Evolutionary conservation across 2,329 filamentous ascomycete species (phyloP).

Genomic region (Teratosphaeriaceae sp.): DNA sequence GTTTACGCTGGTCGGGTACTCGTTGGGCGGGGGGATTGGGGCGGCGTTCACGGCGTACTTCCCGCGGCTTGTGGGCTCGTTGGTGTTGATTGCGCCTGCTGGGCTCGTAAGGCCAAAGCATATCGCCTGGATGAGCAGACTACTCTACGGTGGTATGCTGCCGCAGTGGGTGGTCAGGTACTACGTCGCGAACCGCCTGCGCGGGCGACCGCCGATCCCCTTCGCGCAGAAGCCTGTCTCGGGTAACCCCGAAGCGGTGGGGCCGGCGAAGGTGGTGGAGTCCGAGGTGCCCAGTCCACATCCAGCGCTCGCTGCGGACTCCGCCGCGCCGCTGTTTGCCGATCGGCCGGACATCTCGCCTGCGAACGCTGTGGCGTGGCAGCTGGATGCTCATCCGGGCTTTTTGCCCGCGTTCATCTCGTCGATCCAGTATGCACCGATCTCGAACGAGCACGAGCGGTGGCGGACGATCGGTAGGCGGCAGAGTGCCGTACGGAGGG

Average conservation of each 20-base stretch:
- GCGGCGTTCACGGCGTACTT: slow-evolving; percentile 65
- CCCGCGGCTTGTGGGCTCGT: slow-evolving; percentile 57
- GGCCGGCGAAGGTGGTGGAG: slow-evolving; percentile 13
- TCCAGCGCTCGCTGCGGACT: slow-evolving; percentile 17
- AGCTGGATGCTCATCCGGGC: slow-evolving; percentile 58
- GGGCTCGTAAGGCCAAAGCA: slow-evolving; percentile 65
- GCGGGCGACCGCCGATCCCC: slow-evolving; percentile 7
- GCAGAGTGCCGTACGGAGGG: slow-evolving; percentile 38
- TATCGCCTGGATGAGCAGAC: slow-evolving; percentile 52
- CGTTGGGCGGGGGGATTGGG: slow-evolving; percentile 68
- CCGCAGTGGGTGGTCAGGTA: slow-evolving; percentile 51
- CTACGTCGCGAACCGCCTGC: slow-evolving; percentile 47
- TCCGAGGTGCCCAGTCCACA: slow-evolving; percentile 15
- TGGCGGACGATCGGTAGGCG: slow-evolving; percentile 54
- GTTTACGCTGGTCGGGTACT: slow-evolving; percentile 73
- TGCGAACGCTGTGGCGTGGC: slow-evolving; percentile 61
- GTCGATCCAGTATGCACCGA: slow-evolving; percentile 62
- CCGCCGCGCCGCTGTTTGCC: slow-evolving; percentile 40
- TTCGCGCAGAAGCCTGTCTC: background rate
- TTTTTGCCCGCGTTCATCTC: slow-evolving; percentile 67
- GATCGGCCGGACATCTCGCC: slow-evolving; percentile 50
- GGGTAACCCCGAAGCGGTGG: background rate
- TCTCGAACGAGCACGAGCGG: slow-evolving; percentile 55
- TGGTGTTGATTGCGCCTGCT: slow-evolving; percentile 72
- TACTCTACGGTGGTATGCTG: slow-evolving; percentile 59